These are phyloP conservation scores for Thuidium tamariscinum DNA, from an alignment of 225 moss, liverwort and hornwort species.

Conservation along the genomic window DNA sequence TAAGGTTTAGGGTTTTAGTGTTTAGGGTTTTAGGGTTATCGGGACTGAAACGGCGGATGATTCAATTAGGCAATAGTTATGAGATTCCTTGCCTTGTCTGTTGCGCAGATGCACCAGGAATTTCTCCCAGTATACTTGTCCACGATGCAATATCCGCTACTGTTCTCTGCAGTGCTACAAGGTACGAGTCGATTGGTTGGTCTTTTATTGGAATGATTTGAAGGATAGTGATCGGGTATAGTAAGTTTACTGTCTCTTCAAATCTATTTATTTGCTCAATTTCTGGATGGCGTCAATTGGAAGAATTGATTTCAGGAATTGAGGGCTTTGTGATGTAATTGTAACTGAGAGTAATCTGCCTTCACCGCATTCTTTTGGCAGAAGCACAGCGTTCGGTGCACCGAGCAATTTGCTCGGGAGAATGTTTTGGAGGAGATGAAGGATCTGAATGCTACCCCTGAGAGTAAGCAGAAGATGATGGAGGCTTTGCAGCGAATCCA, in stretches of 20 bases:
- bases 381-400: constrained; percentile 87
- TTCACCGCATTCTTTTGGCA: constrained; percentile 5
- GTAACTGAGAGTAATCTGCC: neutral
- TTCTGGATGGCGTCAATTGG: neutral
- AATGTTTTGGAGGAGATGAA: constrained; percentile 86
- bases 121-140: constrained; percentile 85
- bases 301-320: neutral
- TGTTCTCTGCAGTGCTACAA: constrained; percentile 92
- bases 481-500: constrained; percentile 79
- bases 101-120: constrained; percentile 73
- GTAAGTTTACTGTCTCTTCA: neutral
- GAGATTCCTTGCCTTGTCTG: neutral
- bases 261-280: neutral
- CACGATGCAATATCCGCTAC: constrained; percentile 85
- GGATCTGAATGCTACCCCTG: constrained; percentile 48
- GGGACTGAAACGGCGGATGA: neutral
- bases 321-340: neutral
- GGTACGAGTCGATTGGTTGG: constrained; percentile 20
- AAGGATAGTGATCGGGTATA: neutral
- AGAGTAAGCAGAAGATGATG: constrained; percentile 69
- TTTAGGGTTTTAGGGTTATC: neutral
- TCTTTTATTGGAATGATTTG: neutral
- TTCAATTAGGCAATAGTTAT: neutral
- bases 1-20: neutral
- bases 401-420: constrained; percentile 78